Evolutionary conservation across 768 basidiomycete genomes (phyloP), one percentile per base, ranked within the genome.

Genomic region (Mycena filopes): DNA sequence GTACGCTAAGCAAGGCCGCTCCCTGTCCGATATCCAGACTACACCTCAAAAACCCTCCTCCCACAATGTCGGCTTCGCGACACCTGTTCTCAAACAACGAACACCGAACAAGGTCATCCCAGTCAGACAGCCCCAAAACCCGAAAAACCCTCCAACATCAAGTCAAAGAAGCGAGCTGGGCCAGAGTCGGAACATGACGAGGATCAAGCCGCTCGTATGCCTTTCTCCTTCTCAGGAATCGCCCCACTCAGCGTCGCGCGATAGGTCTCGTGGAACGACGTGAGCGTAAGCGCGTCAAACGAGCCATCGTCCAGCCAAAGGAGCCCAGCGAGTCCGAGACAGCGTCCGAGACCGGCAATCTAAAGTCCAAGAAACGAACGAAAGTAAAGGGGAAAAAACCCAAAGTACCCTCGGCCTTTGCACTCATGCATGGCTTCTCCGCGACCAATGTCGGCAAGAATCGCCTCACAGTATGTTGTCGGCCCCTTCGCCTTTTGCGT

Each of bases 381-480:
- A 69, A 55, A 47, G 59, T 36, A 33, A 67, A 55, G 55, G 72
- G 60, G 13, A 63, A 54, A 46, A 73, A 77, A 74, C 12, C 55
- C 33, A 74, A 74, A 47, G 63, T 80, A 12, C 79, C 84, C 11
- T 76, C 83, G 2, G 86, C 83, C 5, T 79, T 90, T 36, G 88
- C 89, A 0, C 78, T 92, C 28, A 87, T 92, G 87, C 87, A 90
- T 65, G 88, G 88, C 0, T 89, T 91, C 71, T 76, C 82, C 18
- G 85, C 90, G 0, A 84, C 82, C 7, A 90, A 89, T 66, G 81
- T 92, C 2, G 87, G 88, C 16, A 84, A 82, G 55, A 82, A 84
- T 60, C 83, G 90, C 42, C 72, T 92, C 13, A 92, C 90, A 58
- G 90, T 90, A 69, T 51, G 82, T 72, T n/a, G 16, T 11, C 45